Percentiles rank a stretch among this genome's conserved stretches.
phyloP scores from a whole-genome alignment of 768 basidiomycete genomes.

The Piloderma croceum region DNA sequence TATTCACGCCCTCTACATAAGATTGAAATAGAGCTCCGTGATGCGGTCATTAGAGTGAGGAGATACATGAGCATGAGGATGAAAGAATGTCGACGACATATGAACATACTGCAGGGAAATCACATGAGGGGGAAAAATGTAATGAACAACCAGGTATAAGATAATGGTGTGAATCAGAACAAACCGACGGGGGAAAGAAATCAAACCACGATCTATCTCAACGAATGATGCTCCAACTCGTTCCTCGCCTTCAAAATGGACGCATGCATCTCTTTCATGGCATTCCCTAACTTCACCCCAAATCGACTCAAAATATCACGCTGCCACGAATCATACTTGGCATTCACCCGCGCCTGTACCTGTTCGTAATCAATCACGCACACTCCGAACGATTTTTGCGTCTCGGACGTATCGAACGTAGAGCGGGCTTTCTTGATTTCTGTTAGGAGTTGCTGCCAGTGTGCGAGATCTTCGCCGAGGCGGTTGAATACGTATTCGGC shows the following conservation, averaged over 20 bases:
- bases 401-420: constrained; percentile 96
- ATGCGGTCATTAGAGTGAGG: too few relatives aligned
- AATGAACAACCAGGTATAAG: background rate
- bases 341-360: constrained; percentile 94
- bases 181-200: constrained; percentile 32
- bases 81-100: background rate
- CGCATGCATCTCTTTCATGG: constrained; percentile 98
- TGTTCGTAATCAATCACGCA: constrained; percentile 97
- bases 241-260: constrained; percentile 88
- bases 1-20: too few relatives aligned
- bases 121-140: background rate
- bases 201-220: constrained; percentile 77
- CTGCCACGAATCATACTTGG: constrained; percentile 99
- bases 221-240: constrained; percentile 93
- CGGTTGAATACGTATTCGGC: constrained; percentile 94
- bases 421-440: constrained; percentile 96
- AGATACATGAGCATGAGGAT: background rate
- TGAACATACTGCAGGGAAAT: background rate
- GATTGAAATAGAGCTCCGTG: too few relatives aligned
- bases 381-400: constrained; percentile 85
- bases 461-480: constrained; percentile 86
- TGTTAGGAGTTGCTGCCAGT: constrained; percentile 93
- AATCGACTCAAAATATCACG: constrained; percentile 89
- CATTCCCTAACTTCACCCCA: constrained; percentile 86
- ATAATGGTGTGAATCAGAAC: background rate